phyloP scores from a whole-genome alignment of 2,329 filamentous ascomycete genomes.

The Myotisia sp. region DNA sequence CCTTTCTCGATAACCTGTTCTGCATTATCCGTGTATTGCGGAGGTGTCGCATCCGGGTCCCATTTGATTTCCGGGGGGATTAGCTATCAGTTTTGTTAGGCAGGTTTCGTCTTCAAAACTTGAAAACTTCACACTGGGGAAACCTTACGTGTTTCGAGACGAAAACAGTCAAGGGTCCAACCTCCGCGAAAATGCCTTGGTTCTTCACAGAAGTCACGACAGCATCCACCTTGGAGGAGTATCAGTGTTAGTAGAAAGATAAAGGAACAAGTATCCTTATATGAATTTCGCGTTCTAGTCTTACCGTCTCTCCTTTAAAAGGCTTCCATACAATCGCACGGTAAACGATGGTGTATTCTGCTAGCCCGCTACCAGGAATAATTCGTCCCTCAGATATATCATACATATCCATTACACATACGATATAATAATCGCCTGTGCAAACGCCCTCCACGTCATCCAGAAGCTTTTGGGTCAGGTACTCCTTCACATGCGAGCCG shows the following conservation, averaged over 20 bases:
- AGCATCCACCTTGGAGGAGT: constrained; percentile 62
- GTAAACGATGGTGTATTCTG: constrained; percentile 89
- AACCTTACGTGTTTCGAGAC: constrained; percentile 54
- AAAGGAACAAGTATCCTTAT: background rate
- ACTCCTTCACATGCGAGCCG: constrained; percentile 79
- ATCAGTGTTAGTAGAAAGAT: constrained; percentile 1
- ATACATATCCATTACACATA: constrained; percentile 93
- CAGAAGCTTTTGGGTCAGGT: constrained; percentile 77
- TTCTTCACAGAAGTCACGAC: constrained; percentile 83
- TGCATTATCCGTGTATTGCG: constrained; percentile 88
- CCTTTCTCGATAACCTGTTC: constrained; percentile 89
- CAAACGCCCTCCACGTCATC: constrained; percentile 91
- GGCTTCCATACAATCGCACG: constrained; percentile 94
- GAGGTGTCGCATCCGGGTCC: constrained; percentile 90
- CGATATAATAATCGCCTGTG: constrained; percentile 91
- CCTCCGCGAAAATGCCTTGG: constrained; percentile 59
- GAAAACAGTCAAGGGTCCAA: constrained; percentile 36
- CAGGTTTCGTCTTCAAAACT: constrained; percentile 5
- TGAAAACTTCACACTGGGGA: constrained; percentile 5
- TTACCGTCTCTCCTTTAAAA: constrained; percentile 94
- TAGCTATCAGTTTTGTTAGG: constrained; percentile 44
- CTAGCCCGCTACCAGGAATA: constrained; percentile 76
- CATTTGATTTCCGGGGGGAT: constrained; percentile 88
- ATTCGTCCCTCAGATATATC: constrained; percentile 90
- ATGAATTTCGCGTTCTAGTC: constrained; percentile 21